These are phyloP conservation scores for Chalciporus pseudorubinellus DNA, from an alignment of 768 basidiomycete genomes.

Conservation along the genomic window DNA sequence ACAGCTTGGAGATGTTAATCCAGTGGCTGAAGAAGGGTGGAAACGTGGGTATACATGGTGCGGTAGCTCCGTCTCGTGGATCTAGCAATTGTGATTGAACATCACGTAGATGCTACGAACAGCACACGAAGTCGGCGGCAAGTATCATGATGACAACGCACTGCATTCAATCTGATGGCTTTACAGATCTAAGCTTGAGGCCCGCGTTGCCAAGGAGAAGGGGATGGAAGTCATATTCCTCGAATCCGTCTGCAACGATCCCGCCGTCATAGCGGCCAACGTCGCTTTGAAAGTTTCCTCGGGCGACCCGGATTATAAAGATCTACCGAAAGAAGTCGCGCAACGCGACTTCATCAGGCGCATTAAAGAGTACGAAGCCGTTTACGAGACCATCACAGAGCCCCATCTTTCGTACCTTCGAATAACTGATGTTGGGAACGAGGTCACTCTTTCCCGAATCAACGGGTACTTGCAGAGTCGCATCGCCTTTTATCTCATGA, in stretches of 20 bases:
- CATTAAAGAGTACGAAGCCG: slow-evolving; percentile 90
- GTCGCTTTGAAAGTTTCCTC: slow-evolving; percentile 93
- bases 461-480: slow-evolving; percentile 95
- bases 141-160: slow-evolving; percentile 13
- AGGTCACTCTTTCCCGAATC: slow-evolving; percentile 83
- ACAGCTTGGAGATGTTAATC: slow-evolving; percentile 93
- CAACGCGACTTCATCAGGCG: slow-evolving; percentile 87
- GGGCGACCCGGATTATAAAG: slow-evolving; percentile 97
- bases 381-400: slow-evolving; percentile 95
- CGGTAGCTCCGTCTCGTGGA: slow-evolving; percentile 13
- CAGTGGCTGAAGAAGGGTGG: slow-evolving; percentile 93
- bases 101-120: slow-evolving; percentile 85
- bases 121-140: slow-evolving; percentile 76
- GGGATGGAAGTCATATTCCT: slow-evolving; percentile 89
- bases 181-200: slow-evolving; percentile 75
- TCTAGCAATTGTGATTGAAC: neutral
- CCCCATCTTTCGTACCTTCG: slow-evolving; percentile 86
- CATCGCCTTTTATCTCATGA: slow-evolving; percentile 98
- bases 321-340: slow-evolving; percentile 80
- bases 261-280: slow-evolving; percentile 91
- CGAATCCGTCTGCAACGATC: slow-evolving; percentile 93
- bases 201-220: slow-evolving; percentile 81
- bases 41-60: slow-evolving; percentile 97
- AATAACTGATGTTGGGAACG: slow-evolving; percentile 90
- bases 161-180: slow-evolving; percentile 1